Base-by-base conservation (phyloP, 805 yeast genomes). In the Wickerhamomyces strasburgensis region DNA sequence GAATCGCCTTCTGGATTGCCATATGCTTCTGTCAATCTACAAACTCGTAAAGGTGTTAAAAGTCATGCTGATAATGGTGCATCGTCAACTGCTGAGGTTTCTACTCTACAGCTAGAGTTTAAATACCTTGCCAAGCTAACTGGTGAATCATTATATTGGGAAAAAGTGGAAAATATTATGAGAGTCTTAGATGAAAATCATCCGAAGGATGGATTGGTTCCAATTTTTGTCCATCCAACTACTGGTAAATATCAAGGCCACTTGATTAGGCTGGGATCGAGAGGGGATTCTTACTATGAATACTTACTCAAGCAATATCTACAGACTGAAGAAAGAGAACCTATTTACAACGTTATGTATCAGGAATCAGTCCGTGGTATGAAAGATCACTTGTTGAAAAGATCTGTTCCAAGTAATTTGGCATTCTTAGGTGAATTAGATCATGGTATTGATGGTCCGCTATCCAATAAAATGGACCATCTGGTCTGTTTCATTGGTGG, bases 281-380 rank as follows among this genome's bases (percentile, higher is more conserved):
- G 96, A 48, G 97, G 96, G 33, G 97, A 88, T 60, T 85, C 96
- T 1, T 89, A 88, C 57, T 88, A 89, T 55, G 96, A 89, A 62
- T 87, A 87, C 56, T 65, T 89, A 31, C 67, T 88, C 46, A 88
- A 88, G 58, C 96, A 87, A 60, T 85, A 82, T 52, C 61, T 89
- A 46, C 89, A 84, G 58, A 86, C 96, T 2, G 69, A 70, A 38
- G 73, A 75, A 52, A 58, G 66, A 42, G 84, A 78, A 46, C 60
- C 61, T 2, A 55, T 82, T 9, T 88, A 86, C 59, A 65, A 77
- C 51, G 73, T 75, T 11, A 76, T 88, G 80, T 89, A 87, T 59
- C 73, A 78, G 46, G 84, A 83, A 56, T 68, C 94, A 0, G 80
- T 84, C 29, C 73, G 68, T 21, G 96, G 96, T 17, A 83, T 89